Conservation (phyloP, 371 early-diverging fungal genomes). For the Chytridium lagenaria region DNA sequence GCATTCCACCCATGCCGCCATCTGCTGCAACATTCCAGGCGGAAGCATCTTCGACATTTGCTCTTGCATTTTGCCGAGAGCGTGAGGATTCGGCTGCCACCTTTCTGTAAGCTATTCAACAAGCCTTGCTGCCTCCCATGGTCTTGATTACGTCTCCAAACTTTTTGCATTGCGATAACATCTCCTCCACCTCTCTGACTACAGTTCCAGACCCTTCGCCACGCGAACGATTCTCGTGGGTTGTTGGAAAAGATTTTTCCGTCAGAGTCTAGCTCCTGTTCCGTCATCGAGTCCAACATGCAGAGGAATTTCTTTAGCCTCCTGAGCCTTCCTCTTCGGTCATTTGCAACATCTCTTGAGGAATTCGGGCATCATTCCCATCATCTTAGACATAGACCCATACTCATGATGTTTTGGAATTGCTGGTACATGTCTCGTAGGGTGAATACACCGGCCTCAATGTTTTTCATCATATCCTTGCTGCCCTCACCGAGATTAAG, state of each 20-base stretch:
- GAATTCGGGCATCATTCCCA: conserved; percentile 96
- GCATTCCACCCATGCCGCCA: conserved; percentile 77
- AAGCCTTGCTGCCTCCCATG: conserved; percentile 93
- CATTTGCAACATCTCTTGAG: conserved; percentile 77
- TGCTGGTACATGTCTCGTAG: conserved; percentile 98
- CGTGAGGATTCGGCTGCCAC: conserved; percentile 33
- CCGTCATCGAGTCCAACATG: conserved; percentile 98
- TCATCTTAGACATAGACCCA: conserved; percentile 93
- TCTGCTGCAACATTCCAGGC: conserved; percentile 60
- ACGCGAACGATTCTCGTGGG: conserved; percentile 85
- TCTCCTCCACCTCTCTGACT: conserved; percentile 83
- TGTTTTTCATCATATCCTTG: conserved; percentile 90
- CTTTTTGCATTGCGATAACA: conserved; percentile 81
- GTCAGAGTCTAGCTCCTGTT: conserved; percentile 92
- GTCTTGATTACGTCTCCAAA: conserved; percentile 95
- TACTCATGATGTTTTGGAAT: conserved; percentile 89
- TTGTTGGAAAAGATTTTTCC: conserved; percentile 83
- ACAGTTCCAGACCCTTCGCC: conserved; percentile 88
- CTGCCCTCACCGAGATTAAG: conserved; percentile 84
- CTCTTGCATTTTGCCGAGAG: conserved; percentile 67
- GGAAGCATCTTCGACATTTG: conserved; percentile 74
- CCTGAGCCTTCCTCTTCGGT: conserved; percentile 81
- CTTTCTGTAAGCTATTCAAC: conserved; percentile 67
- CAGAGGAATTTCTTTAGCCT: conserved; percentile 90
- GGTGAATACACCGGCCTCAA: conserved; percentile 92